Base-by-base conservation (phyloP, 2,329 filamentous ascomycete genomes). In the Talaromyces sp. region DNA sequence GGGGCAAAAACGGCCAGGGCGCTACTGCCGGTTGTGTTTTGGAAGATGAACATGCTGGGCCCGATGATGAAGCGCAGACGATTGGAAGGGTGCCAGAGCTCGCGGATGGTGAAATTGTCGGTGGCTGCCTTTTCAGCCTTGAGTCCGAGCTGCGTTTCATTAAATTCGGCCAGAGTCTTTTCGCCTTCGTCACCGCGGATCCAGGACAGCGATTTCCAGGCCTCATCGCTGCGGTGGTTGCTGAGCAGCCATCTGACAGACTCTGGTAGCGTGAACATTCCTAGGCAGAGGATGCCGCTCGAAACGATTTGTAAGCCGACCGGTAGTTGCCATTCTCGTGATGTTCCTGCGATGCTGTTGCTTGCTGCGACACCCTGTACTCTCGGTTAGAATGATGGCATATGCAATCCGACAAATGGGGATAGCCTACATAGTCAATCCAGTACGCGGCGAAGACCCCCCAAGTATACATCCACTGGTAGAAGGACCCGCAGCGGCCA, bases 1-100 rank as follows among this genome's bases (percentile, higher is more conserved):
- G 79, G 79, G 0, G 77, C 78, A 61, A 80, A 82, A 65, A 80
- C 80, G 21, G 78, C 79, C 61, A 81, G 77, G 0, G 79, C 79
- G 0, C 79, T 81, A 8, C 78, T 79, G 12, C 79, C 79, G 4
- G 78, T 82, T 1, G 79, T 75, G 61, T 81, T 79, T 60, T 81
- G 79, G 4, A 77, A 77, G 3, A 74, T 76, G 65, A 81, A 81
- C 57, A 81, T 70, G 10, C 72, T 68, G 38, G 77, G 75, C 1
- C 75, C 77, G 6, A 75, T 72, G 46, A 74, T 62, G 8, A 78
- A 70, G 1, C 75, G 72, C 50, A 70, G 72, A 57, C 77, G 72
- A 61, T 79, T 77, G 46, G 78, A 76, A 4, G 69, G 59, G 62
- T 78, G 70, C n/a, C 80, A 67, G 7, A 82, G 68, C 64, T 81